Percentiles rank a stretch among this genome's conserved stretches.
Evolutionary conservation across 257 asterid species (phyloP).

Genomic region (Penstemon newberryi): DNA sequence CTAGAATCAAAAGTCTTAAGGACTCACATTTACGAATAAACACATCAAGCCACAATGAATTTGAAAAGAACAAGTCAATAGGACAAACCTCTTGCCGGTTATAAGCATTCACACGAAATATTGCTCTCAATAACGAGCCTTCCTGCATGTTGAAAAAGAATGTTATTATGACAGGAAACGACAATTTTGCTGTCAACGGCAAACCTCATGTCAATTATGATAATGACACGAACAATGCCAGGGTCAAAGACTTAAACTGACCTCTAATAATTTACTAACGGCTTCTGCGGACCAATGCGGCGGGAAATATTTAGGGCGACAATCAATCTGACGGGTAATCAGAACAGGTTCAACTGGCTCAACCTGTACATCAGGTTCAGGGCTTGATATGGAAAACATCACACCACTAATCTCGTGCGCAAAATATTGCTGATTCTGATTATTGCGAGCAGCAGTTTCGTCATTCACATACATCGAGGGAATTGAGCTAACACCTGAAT

Average conservation of each 20-base stretch:
- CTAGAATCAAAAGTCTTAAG: conserved; percentile 41
- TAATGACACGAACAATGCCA: background rate
- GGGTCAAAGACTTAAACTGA: conserved; percentile 9
- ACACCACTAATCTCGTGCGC: conserved; percentile 20
- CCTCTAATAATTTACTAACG: conserved; percentile 40
- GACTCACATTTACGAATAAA: conserved; percentile 8
- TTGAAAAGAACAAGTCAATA: background rate
- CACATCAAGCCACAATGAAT: conserved; percentile 1
- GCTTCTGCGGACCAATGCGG: conserved; percentile 43
- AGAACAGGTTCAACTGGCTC: conserved; percentile 29
- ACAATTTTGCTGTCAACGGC: background rate
- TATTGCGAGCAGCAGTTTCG: conserved; percentile 9
- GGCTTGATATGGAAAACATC: conserved; percentile 21
- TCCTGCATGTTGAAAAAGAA: conserved; percentile 46
- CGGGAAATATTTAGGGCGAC: conserved; percentile 33
- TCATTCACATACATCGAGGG: conserved; percentile 21
- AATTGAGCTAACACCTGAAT: conserved; percentile 9
- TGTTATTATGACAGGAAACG: conserved; percentile 12
- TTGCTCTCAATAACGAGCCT: conserved; percentile 62
- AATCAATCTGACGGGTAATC: conserved; percentile 29
- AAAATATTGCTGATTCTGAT: conserved; percentile 24
- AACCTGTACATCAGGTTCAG: conserved; percentile 27
- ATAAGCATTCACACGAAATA: conserved; percentile 78
- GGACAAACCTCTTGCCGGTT: conserved; percentile 75
- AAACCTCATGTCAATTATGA: background rate